phyloP scores from a whole-genome alignment of 768 basidiomycete species.

The Termitomyces bulborhizus region DNA sequence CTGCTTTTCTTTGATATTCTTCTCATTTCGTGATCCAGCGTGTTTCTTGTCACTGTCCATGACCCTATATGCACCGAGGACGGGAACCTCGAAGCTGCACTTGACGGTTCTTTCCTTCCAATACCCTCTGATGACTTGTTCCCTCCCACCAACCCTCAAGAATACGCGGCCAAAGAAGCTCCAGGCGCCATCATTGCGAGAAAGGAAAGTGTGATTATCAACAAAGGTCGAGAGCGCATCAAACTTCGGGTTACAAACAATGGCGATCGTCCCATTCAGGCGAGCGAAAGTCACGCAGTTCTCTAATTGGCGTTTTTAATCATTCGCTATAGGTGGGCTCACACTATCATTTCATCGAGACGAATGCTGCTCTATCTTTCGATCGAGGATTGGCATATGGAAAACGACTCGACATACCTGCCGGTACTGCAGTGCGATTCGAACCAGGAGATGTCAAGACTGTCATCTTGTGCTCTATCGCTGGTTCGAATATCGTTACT shows the following conservation, averaged over 20 bases:
- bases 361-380: constrained; percentile 74
- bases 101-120: constrained; percentile 95
- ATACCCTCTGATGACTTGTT: constrained; percentile 63
- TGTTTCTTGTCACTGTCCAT: constrained; percentile 97
- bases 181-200: constrained; percentile 76
- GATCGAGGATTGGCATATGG: constrained; percentile 79
- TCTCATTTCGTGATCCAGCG: constrained; percentile 31
- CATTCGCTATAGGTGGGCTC: constrained; percentile 67
- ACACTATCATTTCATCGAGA: constrained; percentile 92
- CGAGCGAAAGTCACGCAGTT: constrained; percentile 19
- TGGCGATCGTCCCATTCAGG: constrained; percentile 92
- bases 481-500: constrained; percentile 61
- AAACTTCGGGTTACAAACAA: constrained; percentile 78
- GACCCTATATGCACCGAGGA: constrained; percentile 85
- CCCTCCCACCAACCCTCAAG: constrained; percentile 41
- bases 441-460: constrained; percentile 90
- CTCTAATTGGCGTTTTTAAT: constrained; percentile 1
- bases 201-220: constrained; percentile 66
- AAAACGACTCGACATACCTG: constrained; percentile 85
- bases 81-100: constrained; percentile 73
- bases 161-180: constrained; percentile 45
- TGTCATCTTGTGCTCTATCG: constrained; percentile 75
- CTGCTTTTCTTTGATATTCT: not conserved
- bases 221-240: constrained; percentile 65
- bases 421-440: constrained; percentile 94